These are phyloP conservation scores for Pseudogymnoascus sp. DNA, from an alignment of 2,329 filamentous ascomycete species.

Conservation along the genomic window DNA sequence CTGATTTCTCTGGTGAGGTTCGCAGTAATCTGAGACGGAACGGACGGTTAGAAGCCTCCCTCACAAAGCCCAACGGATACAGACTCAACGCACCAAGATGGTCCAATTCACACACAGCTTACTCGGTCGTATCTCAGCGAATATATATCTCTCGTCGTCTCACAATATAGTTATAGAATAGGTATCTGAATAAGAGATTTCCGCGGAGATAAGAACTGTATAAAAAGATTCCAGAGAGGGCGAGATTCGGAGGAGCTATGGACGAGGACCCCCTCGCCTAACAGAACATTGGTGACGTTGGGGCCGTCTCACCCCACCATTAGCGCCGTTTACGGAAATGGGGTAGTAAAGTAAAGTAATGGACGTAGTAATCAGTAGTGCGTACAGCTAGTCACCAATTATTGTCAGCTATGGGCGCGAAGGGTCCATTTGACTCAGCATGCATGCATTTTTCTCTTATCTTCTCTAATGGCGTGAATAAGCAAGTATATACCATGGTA, in stretches of 20 bases:
- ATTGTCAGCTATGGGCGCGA: background rate
- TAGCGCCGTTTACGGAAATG: slow-evolving; percentile 5
- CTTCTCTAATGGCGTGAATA: slow-evolving; percentile 1
- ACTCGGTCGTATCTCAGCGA: background rate
- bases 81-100: background rate
- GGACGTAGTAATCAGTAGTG: background rate
- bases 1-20: background rate
- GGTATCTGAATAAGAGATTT: background rate
- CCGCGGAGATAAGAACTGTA: background rate
- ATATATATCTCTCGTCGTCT: background rate
- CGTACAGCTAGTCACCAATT: background rate
- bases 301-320: slow-evolving; percentile 1
- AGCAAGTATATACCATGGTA: background rate
- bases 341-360: background rate
- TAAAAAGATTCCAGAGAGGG: background rate
- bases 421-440: slow-evolving; percentile 1
- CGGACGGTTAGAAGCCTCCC: background rate
- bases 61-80: background rate
- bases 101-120: background rate
- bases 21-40: background rate
- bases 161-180: background rate
- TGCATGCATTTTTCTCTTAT: background rate
- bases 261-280: background rate
- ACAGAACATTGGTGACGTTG: slow-evolving; percentile 4
- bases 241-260: slow-evolving; percentile 3